Evolutionary conservation across 257 asterid species (phyloP).

Genomic region (Plantago ovata): DNA sequence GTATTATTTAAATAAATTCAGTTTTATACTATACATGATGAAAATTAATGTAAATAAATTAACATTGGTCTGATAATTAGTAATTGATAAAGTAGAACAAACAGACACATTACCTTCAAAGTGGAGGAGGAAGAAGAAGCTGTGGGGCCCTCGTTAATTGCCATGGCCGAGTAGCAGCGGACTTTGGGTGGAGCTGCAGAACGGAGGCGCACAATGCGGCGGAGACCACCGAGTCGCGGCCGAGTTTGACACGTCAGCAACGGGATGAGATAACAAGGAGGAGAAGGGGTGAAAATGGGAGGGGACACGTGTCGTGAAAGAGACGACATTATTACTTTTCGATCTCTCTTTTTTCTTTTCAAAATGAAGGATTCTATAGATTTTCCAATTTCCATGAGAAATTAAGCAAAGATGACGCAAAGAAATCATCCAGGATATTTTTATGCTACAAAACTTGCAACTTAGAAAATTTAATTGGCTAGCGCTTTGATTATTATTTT

Average conservation of each 20-base stretch:
- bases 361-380: too few species aligned
- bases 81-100: slow-evolving; percentile 26
- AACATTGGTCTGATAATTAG: too few species aligned
- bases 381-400: too few species aligned
- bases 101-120: too few species aligned
- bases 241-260: slow-evolving; percentile 19
- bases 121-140: slow-evolving; percentile 33
- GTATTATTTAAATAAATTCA: too few species aligned
- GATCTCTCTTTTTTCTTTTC: background rate
- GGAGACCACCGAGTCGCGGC: slow-evolving; percentile 23
- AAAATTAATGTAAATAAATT: too few species aligned
- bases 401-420: too few species aligned
- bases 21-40: too few species aligned
- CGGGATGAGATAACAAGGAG: slow-evolving; percentile 19
- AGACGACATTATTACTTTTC: slow-evolving; percentile 4
- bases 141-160: slow-evolving; percentile 37
- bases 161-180: slow-evolving; percentile 47
- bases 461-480: too few species aligned
- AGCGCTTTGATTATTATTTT: too few species aligned
- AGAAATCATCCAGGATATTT: too few species aligned
- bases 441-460: too few species aligned
- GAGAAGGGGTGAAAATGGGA: slow-evolving; percentile 23
- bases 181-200: slow-evolving; percentile 20
- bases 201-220: slow-evolving; percentile 20
- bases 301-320: slow-evolving; percentile 21